Evolutionary conservation across 2,329 filamentous ascomycete genomes (phyloP).

Genomic region (Emergomyces pasteurianus): DNA sequence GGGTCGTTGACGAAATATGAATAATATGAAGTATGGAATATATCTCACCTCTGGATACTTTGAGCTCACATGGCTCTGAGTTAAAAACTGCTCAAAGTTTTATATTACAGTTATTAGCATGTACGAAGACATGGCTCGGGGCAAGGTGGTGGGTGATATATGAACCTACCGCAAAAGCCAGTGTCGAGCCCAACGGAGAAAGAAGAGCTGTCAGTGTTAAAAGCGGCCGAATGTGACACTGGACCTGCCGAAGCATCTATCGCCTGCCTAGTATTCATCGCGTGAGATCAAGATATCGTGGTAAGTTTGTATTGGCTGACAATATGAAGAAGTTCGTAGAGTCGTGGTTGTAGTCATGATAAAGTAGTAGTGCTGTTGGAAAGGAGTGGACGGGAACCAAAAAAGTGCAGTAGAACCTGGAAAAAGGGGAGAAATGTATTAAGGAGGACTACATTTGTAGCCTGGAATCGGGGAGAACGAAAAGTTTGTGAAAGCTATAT

Average conservation of each 20-base stretch:
- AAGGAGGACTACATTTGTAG: background rate
- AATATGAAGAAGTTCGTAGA: background rate
- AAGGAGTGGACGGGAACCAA: background rate
- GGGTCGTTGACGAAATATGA: background rate
- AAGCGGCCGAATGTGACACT: conserved; percentile 67
- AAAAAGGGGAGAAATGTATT: background rate
- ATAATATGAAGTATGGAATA: background rate
- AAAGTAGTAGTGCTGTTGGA: background rate
- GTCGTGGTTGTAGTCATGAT: background rate
- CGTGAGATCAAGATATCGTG: conserved; percentile 13
- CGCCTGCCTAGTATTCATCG: conserved; percentile 83
- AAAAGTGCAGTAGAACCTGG: background rate
- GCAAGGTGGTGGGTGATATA: too few species aligned
- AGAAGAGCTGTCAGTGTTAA: conserved; percentile 73
- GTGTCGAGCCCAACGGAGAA: conserved; percentile 80
- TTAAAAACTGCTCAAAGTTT: conserved; percentile 49
- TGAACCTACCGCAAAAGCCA: conserved; percentile 64
- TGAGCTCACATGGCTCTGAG: conserved; percentile 58
- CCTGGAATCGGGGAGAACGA: background rate
- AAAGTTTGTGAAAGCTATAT: too few species aligned
- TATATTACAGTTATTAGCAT: background rate
- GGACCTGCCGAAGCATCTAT: conserved; percentile 67
- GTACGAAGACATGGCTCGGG: too few species aligned
- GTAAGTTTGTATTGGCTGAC: background rate
- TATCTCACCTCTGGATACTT: conserved; percentile 45